These are phyloP conservation scores for Neohortaea acidophila DNA, from an alignment of 495 filamentous ascomycete species.

Conservation along the genomic window DNA sequence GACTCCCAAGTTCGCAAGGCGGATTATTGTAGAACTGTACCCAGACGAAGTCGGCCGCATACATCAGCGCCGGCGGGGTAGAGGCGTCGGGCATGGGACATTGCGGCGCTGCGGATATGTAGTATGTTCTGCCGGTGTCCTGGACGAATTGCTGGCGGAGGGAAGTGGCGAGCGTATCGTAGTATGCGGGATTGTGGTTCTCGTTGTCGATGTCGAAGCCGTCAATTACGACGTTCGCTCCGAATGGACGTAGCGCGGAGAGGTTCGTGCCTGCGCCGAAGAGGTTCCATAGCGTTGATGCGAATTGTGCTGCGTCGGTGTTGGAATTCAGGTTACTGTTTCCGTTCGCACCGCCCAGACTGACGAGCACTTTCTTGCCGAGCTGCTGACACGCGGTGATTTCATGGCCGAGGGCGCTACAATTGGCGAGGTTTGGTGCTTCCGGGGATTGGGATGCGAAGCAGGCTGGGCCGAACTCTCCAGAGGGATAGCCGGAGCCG, in stretches of 20 bases:
- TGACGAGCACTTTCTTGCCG: slow-evolving; percentile 53
- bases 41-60: slow-evolving; percentile 45
- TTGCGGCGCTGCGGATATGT: slow-evolving; percentile 51
- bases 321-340: slow-evolving; percentile 41
- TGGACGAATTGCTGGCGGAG: slow-evolving; percentile 38
- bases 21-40: slow-evolving; percentile 57
- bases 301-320: slow-evolving; percentile 38
- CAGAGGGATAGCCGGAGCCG: slow-evolving; percentile 23
- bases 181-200: slow-evolving; percentile 26
- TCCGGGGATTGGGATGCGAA: slow-evolving; percentile 11
- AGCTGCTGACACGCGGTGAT: slow-evolving; percentile 49
- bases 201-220: slow-evolving; percentile 43
- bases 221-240: slow-evolving; percentile 42
- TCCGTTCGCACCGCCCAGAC: slow-evolving; percentile 46
- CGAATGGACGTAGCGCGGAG: slow-evolving; percentile 39
- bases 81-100: slow-evolving; percentile 50
- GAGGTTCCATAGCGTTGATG: slow-evolving; percentile 47
- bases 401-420: slow-evolving; percentile 35
- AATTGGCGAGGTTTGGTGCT: slow-evolving; percentile 30
- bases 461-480: slow-evolving; percentile 26
- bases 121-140: slow-evolving; percentile 37
- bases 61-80: slow-evolving; percentile 42
- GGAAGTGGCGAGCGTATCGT: slow-evolving; percentile 41
- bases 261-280: slow-evolving; percentile 41
- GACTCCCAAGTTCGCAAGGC: slow-evolving; percentile 12